Percentiles rank a stretch among this genome's conserved stretches.
phyloP scores from a whole-genome alignment of 176 grass and related monocot species.

The Areca catechu region DNA sequence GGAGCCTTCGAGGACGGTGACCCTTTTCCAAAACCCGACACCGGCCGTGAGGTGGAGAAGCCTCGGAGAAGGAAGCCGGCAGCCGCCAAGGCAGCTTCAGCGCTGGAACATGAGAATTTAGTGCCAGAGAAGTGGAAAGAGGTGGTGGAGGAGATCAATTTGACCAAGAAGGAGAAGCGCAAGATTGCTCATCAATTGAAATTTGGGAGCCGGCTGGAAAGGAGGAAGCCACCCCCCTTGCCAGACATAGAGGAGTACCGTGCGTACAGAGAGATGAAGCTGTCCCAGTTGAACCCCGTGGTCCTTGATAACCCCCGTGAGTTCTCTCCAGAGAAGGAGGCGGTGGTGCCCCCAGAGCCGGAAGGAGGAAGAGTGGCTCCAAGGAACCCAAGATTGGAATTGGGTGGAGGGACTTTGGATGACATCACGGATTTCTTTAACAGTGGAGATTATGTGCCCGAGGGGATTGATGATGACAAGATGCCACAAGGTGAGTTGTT shows the following conservation, averaged over 20 bases:
- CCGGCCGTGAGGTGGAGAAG: not conserved
- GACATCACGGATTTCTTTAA: slow-evolving; percentile 63
- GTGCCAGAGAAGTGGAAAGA: slow-evolving; percentile 75
- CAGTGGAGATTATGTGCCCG: slow-evolving; percentile 28
- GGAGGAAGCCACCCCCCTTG: slow-evolving; percentile 41
- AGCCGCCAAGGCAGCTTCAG: not conserved
- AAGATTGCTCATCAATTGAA: slow-evolving; percentile 64
- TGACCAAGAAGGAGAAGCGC: slow-evolving; percentile 95
- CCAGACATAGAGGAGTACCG: slow-evolving; percentile 40
- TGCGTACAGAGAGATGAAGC: slow-evolving; percentile 44
- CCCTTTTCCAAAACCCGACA: slow-evolving; percentile 4
- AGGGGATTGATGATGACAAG: slow-evolving; percentile 30
- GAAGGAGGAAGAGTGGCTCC: slow-evolving; percentile 50
- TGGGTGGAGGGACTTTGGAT: slow-evolving; percentile 30
- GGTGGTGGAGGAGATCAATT: slow-evolving; percentile 69
- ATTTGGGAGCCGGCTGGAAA: slow-evolving; percentile 67
- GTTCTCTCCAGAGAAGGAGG: slow-evolving; percentile 19
- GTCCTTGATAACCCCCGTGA: slow-evolving; percentile 27
- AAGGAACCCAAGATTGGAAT: slow-evolving; percentile 60
- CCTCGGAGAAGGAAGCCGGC: slow-evolving; percentile 13
- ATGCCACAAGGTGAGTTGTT: slow-evolving; percentile 34
- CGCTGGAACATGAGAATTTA: slow-evolving; percentile 29
- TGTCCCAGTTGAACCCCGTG: slow-evolving; percentile 32
- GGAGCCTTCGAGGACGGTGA: slow-evolving; percentile 62
- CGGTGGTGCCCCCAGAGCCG: slow-evolving; percentile 19